Percentiles rank a stretch among this genome's conserved stretches.
These are phyloP conservation scores for Neurospora sublineolata DNA, from an alignment of 495 filamentous ascomycete genomes.

Conservation along the genomic window DNA sequence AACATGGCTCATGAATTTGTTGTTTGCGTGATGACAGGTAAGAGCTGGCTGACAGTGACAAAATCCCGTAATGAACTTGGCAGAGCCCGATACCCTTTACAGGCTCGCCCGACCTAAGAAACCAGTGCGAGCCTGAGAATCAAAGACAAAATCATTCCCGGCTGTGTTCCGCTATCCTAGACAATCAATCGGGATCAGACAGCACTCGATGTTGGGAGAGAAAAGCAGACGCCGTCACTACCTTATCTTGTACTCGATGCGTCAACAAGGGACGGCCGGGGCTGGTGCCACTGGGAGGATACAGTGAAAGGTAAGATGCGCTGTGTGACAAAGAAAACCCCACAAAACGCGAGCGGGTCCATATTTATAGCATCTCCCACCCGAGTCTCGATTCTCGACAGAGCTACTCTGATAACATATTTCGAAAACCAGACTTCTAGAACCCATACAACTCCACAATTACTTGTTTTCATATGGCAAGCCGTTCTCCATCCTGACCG, in stretches of 20 bases:
- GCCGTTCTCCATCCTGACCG: constrained; percentile 55
- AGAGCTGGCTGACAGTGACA: not conserved
- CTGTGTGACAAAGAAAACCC: not conserved
- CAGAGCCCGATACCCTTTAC: not conserved
- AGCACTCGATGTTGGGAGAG: not conserved
- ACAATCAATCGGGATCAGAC: not conserved
- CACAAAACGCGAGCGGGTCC: not conserved
- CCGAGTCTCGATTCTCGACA: too few species aligned
- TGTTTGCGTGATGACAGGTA: not conserved
- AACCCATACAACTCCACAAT: not conserved
- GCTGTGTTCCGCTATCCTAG: not conserved
- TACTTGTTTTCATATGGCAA: constrained; percentile 54
- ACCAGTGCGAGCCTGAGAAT: not conserved
- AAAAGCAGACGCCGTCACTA: not conserved
- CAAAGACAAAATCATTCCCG: not conserved
- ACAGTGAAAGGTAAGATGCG: not conserved
- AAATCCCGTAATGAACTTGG: not conserved
- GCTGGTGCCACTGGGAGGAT: not conserved
- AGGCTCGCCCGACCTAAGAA: not conserved
- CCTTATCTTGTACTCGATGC: not conserved
- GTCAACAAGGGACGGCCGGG: not conserved
- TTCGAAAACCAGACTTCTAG: not conserved
- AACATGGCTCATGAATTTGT: not conserved
- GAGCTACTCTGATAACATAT: too few species aligned
- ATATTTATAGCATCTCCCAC: too few species aligned